phyloP scores from a whole-genome alignment of 768 basidiomycete species.

The Kwoniella mangroviensis region DNA sequence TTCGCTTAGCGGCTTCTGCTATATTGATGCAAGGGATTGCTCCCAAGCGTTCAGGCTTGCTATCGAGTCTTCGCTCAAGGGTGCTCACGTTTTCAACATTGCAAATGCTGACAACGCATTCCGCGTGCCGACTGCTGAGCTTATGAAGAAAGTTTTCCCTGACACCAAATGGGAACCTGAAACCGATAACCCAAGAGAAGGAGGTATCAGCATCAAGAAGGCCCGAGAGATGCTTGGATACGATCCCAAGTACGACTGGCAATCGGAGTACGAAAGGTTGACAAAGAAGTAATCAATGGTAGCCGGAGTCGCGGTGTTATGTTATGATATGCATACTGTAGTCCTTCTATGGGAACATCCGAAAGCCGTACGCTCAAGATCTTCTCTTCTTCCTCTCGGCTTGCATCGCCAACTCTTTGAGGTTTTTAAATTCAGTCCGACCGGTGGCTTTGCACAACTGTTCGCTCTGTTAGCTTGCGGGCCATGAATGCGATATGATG shows the following conservation, averaged over 20 bases:
- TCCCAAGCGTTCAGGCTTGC: conserved; percentile 52
- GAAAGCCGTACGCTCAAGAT: not conserved
- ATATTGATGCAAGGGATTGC: conserved; percentile 55
- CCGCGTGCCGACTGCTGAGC: conserved; percentile 41
- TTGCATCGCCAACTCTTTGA: conserved; percentile 47
- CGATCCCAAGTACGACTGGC: conserved; percentile 53
- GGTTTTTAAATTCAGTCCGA: conserved; percentile 51
- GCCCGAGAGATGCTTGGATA: conserved; percentile 52
- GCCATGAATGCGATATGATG: too few species aligned
- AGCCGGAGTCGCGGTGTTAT: not conserved
- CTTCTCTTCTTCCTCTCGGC: conserved; percentile 39
- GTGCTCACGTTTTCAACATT: conserved; percentile 55
- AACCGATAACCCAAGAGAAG: conserved; percentile 46
- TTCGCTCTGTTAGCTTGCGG: not conserved
- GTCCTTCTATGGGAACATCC: not conserved
- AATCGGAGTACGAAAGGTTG: conserved; percentile 39
- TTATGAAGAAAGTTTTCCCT: conserved; percentile 51
- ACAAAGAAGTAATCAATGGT: conserved; percentile 10
- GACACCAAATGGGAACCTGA: conserved; percentile 47
- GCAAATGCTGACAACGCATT: conserved; percentile 52
- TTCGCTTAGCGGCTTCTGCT: conserved; percentile 48
- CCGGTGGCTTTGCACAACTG: conserved; percentile 56
- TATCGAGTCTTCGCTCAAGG: conserved; percentile 43
- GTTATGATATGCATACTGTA: not conserved
- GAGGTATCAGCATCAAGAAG: conserved; percentile 52